Evolutionary conservation across 2,329 filamentous ascomycete species (phyloP).

Genomic region (Lasiodiplodia sp.): DNA sequence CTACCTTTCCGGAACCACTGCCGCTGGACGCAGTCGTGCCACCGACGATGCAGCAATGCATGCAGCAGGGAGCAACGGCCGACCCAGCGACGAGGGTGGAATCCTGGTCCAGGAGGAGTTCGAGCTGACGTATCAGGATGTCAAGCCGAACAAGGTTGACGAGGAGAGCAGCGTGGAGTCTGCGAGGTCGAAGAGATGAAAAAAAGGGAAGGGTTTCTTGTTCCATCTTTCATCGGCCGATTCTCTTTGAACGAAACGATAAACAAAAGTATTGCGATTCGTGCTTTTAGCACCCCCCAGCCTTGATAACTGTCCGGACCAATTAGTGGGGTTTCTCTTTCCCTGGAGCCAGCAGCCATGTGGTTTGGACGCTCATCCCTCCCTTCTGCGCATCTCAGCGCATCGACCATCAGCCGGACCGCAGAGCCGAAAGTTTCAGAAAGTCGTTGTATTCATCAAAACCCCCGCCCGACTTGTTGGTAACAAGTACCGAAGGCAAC

Average conservation of each 20-base stretch:
- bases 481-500: too few relatives aligned
- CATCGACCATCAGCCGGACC: too few relatives aligned
- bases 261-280: background rate
- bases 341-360: background rate
- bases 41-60: background rate
- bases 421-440: too few relatives aligned
- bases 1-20: background rate
- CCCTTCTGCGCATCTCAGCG: too few relatives aligned
- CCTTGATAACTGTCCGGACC: too few relatives aligned
- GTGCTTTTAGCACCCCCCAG: background rate
- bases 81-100: background rate
- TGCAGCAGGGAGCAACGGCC: background rate
- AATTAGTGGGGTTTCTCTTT: background rate
- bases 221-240: background rate
- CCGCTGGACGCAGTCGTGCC: background rate
- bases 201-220: background rate
- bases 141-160: background rate
- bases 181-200: background rate
- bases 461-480: background rate
- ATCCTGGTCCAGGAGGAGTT: slow-evolving; percentile 18
- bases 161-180: background rate
- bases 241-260: background rate
- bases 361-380: background rate
- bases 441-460: too few relatives aligned
- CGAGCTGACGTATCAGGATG: slow-evolving; percentile 12